phyloP scores from a whole-genome alignment of 1,139 yeast species.

The Geotrichum aggregatum region DNA sequence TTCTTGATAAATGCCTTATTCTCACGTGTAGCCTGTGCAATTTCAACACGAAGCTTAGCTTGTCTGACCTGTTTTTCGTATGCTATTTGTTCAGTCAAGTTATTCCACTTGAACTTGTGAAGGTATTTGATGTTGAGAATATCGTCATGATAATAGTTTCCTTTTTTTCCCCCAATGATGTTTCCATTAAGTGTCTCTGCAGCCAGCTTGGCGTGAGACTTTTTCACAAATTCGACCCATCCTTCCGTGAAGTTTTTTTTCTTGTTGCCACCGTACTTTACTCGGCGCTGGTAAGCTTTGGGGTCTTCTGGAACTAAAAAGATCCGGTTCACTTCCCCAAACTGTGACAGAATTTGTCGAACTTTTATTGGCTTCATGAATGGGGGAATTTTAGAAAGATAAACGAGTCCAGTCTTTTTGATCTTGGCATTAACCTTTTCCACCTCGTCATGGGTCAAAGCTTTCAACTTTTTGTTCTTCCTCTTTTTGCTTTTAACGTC shows the following conservation, averaged over 20 bases:
- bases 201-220: constrained; percentile 83
- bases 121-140: constrained; percentile 84
- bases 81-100: constrained; percentile 89
- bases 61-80: constrained; percentile 86
- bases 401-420: constrained; percentile 83
- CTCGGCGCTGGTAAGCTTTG: constrained; percentile 58
- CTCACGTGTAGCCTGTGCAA: constrained; percentile 81
- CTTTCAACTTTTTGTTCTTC: constrained; percentile 29
- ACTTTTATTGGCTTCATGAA: constrained; percentile 93
- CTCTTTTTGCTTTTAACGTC: constrained; percentile 6
- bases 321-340: constrained; percentile 81
- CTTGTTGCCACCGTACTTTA: constrained; percentile 90
- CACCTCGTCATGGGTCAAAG: constrained; percentile 34
- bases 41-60: constrained; percentile 78
- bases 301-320: constrained; percentile 85
- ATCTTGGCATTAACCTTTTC: constrained; percentile 41
- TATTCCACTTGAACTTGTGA: constrained; percentile 92
- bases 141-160: constrained; percentile 91
- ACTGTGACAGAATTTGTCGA: constrained; percentile 70
- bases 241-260: constrained; percentile 88
- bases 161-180: constrained; percentile 86
- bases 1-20: constrained; percentile 79
- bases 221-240: constrained; percentile 88
- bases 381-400: constrained; percentile 87
- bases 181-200: constrained; percentile 84